Conservation (phyloP, 2,329 filamentous ascomycete genomes). For the Celoporthe dispersa region DNA sequence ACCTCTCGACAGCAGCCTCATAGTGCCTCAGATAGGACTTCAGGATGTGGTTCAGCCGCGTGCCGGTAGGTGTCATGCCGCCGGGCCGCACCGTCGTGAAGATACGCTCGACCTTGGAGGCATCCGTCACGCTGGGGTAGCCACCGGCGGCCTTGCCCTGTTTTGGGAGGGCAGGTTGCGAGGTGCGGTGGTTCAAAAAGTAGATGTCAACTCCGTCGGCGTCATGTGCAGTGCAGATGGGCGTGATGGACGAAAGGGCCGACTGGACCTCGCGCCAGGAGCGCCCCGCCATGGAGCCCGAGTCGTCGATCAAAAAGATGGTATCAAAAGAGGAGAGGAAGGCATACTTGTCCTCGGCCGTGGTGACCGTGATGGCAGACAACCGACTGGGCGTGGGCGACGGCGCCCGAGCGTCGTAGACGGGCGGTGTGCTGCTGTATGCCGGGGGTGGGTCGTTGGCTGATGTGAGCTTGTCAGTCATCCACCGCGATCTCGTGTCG, state of each 20-base stretch:
- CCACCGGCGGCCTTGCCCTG: slow-evolving; percentile 50
- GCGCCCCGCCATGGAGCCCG: slow-evolving; percentile 79
- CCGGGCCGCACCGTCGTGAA: slow-evolving; percentile 70
- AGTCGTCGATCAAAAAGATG: slow-evolving; percentile 89
- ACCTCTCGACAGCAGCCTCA: slow-evolving; percentile 42
- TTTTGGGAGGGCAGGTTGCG: slow-evolving; percentile 38
- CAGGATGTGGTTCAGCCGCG: slow-evolving; percentile 72
- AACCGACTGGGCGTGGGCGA: slow-evolving; percentile 33
- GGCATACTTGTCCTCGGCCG: slow-evolving; percentile 69
- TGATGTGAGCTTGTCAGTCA: slow-evolving; percentile 25
- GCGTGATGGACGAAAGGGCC: slow-evolving; percentile 75
- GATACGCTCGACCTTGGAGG: slow-evolving; percentile 65
- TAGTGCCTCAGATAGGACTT: slow-evolving; percentile 69
- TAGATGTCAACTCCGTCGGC: slow-evolving; percentile 86
- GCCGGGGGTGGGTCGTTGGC: slow-evolving; percentile 42
- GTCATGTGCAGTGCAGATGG: slow-evolving; percentile 81
- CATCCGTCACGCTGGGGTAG: slow-evolving; percentile 67
- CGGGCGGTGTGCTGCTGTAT: slow-evolving; percentile 34
- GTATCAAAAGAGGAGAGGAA: slow-evolving; percentile 86
- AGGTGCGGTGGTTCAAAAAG: slow-evolving; percentile 76
- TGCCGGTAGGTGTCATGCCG: slow-evolving; percentile 76
- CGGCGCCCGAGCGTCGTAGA: slow-evolving; percentile 25
- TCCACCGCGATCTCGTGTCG: too few relatives aligned
- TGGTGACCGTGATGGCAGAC: slow-evolving; percentile 39
- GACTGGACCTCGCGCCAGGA: slow-evolving; percentile 76